Conservation (phyloP, 2,329 filamentous ascomycete species). For the Alternaria arbusti region DNA sequence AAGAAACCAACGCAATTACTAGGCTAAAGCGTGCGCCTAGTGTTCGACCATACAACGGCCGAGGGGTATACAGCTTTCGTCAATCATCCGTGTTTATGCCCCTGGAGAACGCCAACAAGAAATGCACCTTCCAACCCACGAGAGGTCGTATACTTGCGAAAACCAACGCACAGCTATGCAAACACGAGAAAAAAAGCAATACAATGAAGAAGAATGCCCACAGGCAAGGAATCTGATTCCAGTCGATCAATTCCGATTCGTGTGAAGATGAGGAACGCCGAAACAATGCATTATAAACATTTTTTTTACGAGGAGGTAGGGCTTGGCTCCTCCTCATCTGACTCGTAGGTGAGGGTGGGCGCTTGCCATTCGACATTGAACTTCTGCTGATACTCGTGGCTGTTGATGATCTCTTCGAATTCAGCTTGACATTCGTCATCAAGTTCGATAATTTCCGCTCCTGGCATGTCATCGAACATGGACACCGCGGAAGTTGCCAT, state of each 20-base stretch:
- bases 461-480: constrained; percentile 30
- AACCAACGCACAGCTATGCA: constrained; percentile 3
- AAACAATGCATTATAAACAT: constrained; percentile 3
- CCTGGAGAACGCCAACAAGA: constrained; percentile 2
- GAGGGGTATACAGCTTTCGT: constrained; percentile 4
- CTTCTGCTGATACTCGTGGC: constrained; percentile 18
- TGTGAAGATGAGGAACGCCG: background rate
- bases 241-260: background rate
- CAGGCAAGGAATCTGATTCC: background rate
- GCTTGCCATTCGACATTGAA: constrained; percentile 21
- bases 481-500: background rate
- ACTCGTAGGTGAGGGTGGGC: constrained; percentile 27
- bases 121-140: background rate
- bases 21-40: background rate
- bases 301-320: constrained; percentile 7
- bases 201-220: background rate
- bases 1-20: background rate
- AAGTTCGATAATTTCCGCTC: constrained; percentile 24
- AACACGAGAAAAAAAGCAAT: background rate
- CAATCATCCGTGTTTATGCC: constrained; percentile 3
- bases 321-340: constrained; percentile 32
- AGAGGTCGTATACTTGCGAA: background rate
- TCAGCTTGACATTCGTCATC: constrained; percentile 22
- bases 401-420: constrained; percentile 12
- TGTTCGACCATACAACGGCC: background rate